Evolutionary conservation across 2,329 filamentous ascomycete genomes (phyloP).

Genomic region (Trichoderma simmonsii): DNA sequence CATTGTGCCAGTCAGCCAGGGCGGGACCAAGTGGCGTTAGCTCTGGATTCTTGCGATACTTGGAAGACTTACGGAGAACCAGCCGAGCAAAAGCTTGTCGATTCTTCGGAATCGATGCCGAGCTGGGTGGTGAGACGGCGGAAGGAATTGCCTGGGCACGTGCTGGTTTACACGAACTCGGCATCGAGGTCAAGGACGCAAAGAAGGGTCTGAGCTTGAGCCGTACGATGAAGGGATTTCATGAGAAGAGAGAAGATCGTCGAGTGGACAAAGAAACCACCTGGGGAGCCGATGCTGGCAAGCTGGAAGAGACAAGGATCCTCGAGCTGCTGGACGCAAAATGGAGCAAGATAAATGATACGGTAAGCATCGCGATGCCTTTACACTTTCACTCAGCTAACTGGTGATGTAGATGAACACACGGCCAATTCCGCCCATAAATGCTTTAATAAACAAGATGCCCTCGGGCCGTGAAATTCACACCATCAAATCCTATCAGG

Average conservation of each 20-base stretch:
- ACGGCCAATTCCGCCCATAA: constrained; percentile 69
- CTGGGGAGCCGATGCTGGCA: constrained; percentile 83
- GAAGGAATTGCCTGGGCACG: constrained; percentile 83
- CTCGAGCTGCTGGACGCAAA: constrained; percentile 84
- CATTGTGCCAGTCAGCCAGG: constrained; percentile 44
- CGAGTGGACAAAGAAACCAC: constrained; percentile 68
- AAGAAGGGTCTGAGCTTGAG: constrained; percentile 57
- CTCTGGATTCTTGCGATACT: constrained; percentile 66
- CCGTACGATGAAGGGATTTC: constrained; percentile 69
- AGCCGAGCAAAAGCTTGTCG: constrained; percentile 82
- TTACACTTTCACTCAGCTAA: background rate
- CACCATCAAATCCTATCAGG: constrained; percentile 63
- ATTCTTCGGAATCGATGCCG: constrained; percentile 87
- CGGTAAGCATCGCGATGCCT: constrained; percentile 50
- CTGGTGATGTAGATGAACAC: constrained; percentile 63
- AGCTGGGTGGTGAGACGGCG: constrained; percentile 75
- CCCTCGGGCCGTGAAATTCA: constrained; percentile 89
- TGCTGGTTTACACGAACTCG: constrained; percentile 73
- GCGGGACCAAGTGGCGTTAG: constrained; percentile 53
- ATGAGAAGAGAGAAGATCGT: constrained; percentile 74
- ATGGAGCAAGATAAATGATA: constrained; percentile 92
- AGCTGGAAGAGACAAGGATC: constrained; percentile 78
- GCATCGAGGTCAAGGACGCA: constrained; percentile 51
- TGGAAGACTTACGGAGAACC: constrained; percentile 70
- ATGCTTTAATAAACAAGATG: constrained; percentile 71